Conservation (phyloP, 306 rosid genomes). For the Quercus glauca region DNA sequence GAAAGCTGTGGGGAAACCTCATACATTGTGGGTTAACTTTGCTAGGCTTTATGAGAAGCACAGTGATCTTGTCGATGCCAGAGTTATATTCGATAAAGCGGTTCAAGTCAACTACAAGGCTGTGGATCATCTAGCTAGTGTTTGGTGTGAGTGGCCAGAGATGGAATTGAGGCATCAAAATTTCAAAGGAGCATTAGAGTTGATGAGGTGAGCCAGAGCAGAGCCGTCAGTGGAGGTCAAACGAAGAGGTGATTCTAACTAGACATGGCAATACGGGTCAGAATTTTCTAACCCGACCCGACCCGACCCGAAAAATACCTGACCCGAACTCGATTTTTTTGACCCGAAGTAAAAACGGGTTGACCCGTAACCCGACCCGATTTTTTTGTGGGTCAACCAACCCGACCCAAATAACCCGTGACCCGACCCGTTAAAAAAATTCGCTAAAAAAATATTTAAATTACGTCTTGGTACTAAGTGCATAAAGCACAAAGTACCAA, state of each 20-base stretch:
- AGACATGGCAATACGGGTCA: too few species aligned
- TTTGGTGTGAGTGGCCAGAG: slow-evolving; percentile 98
- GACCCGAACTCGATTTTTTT: too few species aligned
- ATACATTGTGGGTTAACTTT: slow-evolving; percentile 89
- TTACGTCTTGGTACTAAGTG: too few species aligned
- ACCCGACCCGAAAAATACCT: too few species aligned
- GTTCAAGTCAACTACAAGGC: slow-evolving; percentile 90
- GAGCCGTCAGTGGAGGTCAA: slow-evolving; percentile 96
- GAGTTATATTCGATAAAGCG: slow-evolving; percentile 93
- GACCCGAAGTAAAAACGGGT: too few species aligned
- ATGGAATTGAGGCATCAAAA: slow-evolving; percentile 74
- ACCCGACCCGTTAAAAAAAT: too few species aligned
- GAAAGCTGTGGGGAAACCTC: slow-evolving; percentile 98
- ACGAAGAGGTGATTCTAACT: slow-evolving; percentile 65
- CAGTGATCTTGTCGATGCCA: slow-evolving; percentile 75
- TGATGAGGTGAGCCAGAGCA: slow-evolving; percentile 93
- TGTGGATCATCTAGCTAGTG: slow-evolving; percentile 83
- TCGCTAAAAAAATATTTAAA: too few species aligned
- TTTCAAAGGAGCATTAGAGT: slow-evolving; percentile 65
- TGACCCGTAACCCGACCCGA: too few species aligned
- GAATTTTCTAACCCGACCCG: too few species aligned
- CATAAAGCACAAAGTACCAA: too few species aligned
- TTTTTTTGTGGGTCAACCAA: too few species aligned
- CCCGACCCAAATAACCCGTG: too few species aligned
- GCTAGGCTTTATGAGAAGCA: slow-evolving; percentile 79